These are phyloP conservation scores for Xylariaceae sp. DNA, from an alignment of 2,329 filamentous ascomycete genomes.

Conservation along the genomic window DNA sequence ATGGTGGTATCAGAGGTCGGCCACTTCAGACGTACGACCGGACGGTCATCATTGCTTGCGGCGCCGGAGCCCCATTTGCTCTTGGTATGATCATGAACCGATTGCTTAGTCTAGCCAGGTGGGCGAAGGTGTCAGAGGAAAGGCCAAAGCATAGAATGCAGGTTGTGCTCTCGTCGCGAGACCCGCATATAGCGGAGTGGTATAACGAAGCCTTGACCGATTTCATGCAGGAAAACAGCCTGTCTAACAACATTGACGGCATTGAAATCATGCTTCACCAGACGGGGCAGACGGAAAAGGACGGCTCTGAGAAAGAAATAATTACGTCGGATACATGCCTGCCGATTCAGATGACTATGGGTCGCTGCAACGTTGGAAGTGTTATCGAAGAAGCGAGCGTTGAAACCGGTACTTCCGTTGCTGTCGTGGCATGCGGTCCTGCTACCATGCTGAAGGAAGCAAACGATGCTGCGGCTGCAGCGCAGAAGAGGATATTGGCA, in stretches of 20 bases:
- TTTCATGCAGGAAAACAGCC: constrained; percentile 16
- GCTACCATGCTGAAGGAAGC: constrained; percentile 17
- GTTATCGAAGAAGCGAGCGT: constrained; percentile 16
- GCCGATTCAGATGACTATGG: constrained; percentile 1
- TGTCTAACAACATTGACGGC: constrained; percentile 10
- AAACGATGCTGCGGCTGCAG: constrained; percentile 22
- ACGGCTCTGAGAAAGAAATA: not conserved
- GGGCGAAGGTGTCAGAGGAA: constrained; percentile 1
- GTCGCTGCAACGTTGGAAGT: constrained; percentile 16
- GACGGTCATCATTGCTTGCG: constrained; percentile 48
- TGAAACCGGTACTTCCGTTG: constrained; percentile 16
- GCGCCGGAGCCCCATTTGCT: constrained; percentile 51
- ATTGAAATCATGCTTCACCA: constrained; percentile 20
- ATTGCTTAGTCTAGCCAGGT: constrained; percentile 13
- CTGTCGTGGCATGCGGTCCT: constrained; percentile 24
- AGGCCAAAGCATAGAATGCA: constrained; percentile 9
- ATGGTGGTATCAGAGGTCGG: constrained; percentile 43
- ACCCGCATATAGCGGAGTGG: constrained; percentile 22
- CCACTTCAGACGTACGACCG: constrained; percentile 36
- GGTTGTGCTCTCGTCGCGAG: constrained; percentile 27
- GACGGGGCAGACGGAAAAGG: constrained; percentile 13
- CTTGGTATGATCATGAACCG: constrained; percentile 43
- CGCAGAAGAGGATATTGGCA: constrained; percentile 20
- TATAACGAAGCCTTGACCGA: constrained; percentile 22
- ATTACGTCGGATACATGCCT: constrained; percentile 2